Percentiles rank a stretch among this genome's conserved stretches.
These are phyloP conservation scores for Neofusicoccum cordaticola DNA, from an alignment of 2,329 filamentous ascomycete species.

Conservation along the genomic window DNA sequence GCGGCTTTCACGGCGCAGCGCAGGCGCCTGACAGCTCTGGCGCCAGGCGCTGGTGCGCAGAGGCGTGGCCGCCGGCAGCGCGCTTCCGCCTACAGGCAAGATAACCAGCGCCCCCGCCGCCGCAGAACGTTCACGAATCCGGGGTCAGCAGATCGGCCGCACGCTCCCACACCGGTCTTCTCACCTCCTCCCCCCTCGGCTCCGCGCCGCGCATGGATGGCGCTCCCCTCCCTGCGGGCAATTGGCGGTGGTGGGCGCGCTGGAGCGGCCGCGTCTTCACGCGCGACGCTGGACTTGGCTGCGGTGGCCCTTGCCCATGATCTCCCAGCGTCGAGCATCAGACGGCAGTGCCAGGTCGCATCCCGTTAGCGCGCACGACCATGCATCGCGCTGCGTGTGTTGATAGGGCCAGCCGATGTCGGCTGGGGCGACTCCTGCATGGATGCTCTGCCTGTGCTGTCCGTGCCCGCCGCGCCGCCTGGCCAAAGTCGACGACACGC, in stretches of 20 bases:
- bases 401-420: slow-evolving; percentile 16
- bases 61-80: not conserved
- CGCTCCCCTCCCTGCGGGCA: not conserved
- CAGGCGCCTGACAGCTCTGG: too few species aligned
- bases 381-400: not conserved
- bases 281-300: not conserved
- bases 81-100: not conserved
- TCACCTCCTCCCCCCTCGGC: not conserved
- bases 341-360: slow-evolving; percentile 9
- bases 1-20: too few species aligned
- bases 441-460: not conserved
- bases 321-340: slow-evolving; percentile 7
- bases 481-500: slow-evolving; percentile 6
- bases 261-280: not conserved
- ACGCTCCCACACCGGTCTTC: not conserved
- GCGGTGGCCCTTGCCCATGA: slow-evolving; percentile 1
- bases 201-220: not conserved
- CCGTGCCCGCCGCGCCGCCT: not conserved
- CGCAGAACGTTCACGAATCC: slow-evolving; percentile 13
- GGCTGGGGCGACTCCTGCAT: slow-evolving; percentile 11
- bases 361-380: slow-evolving; percentile 7
- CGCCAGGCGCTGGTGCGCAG: too few species aligned
- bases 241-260: not conserved
- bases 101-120: slow-evolving; percentile 1
- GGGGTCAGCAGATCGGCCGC: slow-evolving; percentile 5